Evolutionary conservation across 2,329 filamentous ascomycete genomes (phyloP).

Genomic region (Ophiocordyceps camponoti-floridani): DNA sequence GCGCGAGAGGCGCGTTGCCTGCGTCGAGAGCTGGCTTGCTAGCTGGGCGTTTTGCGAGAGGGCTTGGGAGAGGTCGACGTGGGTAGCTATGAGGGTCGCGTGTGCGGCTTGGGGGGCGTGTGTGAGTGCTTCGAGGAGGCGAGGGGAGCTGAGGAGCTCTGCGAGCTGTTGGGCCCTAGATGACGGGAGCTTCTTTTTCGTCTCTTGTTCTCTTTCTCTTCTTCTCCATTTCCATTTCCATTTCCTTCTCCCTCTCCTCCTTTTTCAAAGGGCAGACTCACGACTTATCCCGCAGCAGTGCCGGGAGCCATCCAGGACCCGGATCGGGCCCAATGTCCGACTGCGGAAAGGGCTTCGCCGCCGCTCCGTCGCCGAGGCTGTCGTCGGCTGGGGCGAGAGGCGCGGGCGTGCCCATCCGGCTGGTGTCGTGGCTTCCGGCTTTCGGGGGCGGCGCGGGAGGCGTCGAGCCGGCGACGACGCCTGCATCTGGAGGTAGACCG

Average conservation of each 20-base stretch:
- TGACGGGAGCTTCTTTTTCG: background rate
- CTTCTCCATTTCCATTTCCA: background rate
- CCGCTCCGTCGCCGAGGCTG: constrained; percentile 6
- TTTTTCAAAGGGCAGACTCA: constrained; percentile 23
- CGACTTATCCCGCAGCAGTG: constrained; percentile 65
- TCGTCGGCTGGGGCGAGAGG: constrained; percentile 3
- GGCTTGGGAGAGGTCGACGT: constrained; percentile 43
- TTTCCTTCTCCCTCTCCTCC: background rate
- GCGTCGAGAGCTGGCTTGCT: constrained; percentile 40
- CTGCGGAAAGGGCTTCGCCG: constrained; percentile 5
- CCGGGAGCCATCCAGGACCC: constrained; percentile 63
- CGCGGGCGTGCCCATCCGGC: constrained; percentile 46
- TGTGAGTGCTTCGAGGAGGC: constrained; percentile 58
- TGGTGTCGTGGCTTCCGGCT: constrained; percentile 49
- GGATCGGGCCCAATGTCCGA: constrained; percentile 30
- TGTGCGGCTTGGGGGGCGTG: constrained; percentile 50
- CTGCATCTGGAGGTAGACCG: constrained; percentile 11
- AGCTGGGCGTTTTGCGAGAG: constrained; percentile 57
- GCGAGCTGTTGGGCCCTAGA: constrained; percentile 63
- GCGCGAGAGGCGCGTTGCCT: constrained; percentile 37
- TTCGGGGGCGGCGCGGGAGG: constrained; percentile 59
- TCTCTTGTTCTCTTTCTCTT: background rate
- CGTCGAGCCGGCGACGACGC: constrained; percentile 10
- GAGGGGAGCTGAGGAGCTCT: constrained; percentile 43
- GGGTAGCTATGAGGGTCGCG: constrained; percentile 49